Evolutionary conservation across 441 rosid species (phyloP).

Genomic region (Arabidopsis lyrata): DNA sequence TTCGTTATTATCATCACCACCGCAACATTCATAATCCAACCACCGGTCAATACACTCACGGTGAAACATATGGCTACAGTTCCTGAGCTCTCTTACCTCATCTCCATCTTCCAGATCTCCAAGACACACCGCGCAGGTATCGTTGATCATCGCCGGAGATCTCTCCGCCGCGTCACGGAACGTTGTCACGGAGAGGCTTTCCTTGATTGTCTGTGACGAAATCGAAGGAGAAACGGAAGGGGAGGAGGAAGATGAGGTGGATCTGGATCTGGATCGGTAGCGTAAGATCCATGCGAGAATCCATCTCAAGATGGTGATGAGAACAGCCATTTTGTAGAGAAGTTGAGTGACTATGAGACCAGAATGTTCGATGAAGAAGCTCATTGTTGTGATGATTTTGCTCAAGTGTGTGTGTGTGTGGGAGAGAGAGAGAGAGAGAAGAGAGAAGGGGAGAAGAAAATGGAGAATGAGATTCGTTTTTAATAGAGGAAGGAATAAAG

Average conservation of each 20-base stretch:
- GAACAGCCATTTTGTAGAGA: slow-evolving; percentile 73
- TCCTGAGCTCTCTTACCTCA: slow-evolving; percentile 76
- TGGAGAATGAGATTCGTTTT: slow-evolving; percentile 41
- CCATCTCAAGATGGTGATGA: slow-evolving; percentile 82
- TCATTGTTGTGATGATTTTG: slow-evolving; percentile 44
- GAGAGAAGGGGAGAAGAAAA: slow-evolving; percentile 44
- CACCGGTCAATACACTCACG: slow-evolving; percentile 85
- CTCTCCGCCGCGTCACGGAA: slow-evolving; percentile 63
- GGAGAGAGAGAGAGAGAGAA: slow-evolving; percentile 7
- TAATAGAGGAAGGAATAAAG: slow-evolving; percentile 45
- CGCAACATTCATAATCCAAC: slow-evolving; percentile 67
- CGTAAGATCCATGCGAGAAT: slow-evolving; percentile 59
- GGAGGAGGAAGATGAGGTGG: slow-evolving; percentile 25
- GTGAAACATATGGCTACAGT: slow-evolving; percentile 91
- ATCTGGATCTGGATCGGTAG: slow-evolving; percentile 48
- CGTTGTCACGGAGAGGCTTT: slow-evolving; percentile 59
- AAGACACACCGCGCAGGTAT: slow-evolving; percentile 86
- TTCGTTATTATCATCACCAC: slow-evolving; percentile 42
- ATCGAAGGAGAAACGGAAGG: slow-evolving; percentile 16
- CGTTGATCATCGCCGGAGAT: slow-evolving; percentile 44
- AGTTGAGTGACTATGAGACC: slow-evolving; percentile 58
- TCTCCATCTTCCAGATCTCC: slow-evolving; percentile 54
- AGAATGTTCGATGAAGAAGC: slow-evolving; percentile 73
- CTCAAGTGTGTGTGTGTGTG: not conserved
- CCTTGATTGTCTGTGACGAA: slow-evolving; percentile 58